These are phyloP conservation scores for Penicillium riverlandense DNA, from an alignment of 495 filamentous ascomycete genomes.

Conservation along the genomic window DNA sequence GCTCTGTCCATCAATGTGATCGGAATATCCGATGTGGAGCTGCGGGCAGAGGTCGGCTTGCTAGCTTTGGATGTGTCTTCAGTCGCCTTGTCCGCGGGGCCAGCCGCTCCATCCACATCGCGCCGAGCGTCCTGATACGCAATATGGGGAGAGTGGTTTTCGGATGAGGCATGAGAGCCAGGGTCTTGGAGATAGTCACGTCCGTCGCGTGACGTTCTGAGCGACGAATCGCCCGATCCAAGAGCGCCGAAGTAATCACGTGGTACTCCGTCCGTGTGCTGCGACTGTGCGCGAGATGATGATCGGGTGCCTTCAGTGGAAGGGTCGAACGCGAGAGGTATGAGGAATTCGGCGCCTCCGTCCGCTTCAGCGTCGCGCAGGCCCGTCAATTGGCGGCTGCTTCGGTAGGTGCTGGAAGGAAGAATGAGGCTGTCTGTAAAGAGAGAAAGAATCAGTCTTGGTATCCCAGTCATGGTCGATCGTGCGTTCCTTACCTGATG, in stretches of 20 bases:
- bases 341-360: slow-evolving; percentile 72
- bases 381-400: slow-evolving; percentile 60
- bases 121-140: slow-evolving; percentile 69
- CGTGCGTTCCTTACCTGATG: slow-evolving; percentile 10
- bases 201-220: slow-evolving; percentile 11
- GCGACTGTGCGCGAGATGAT: slow-evolving; percentile 32
- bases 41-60: slow-evolving; percentile 53
- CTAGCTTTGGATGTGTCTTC: slow-evolving; percentile 46
- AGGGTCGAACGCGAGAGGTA: slow-evolving; percentile 86
- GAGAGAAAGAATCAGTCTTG: neutral
- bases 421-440: slow-evolving; percentile 52
- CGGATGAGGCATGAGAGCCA: slow-evolving; percentile 12
- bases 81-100: slow-evolving; percentile 45
- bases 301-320: slow-evolving; percentile 52
- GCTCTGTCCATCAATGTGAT: slow-evolving; percentile 20
- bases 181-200: slow-evolving; percentile 10
- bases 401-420: slow-evolving; percentile 69
- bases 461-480: neutral
- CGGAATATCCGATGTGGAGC: slow-evolving; percentile 53
- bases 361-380: slow-evolving; percentile 55
- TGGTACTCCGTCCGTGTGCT: slow-evolving; percentile 23
- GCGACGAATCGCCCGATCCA: slow-evolving; percentile 14
- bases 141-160: slow-evolving; percentile 69
- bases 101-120: slow-evolving; percentile 8
- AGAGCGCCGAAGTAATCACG: slow-evolving; percentile 18